These are phyloP conservation scores for Onygenales sp. DNA, from an alignment of 2,329 filamentous ascomycete genomes.

Conservation along the genomic window DNA sequence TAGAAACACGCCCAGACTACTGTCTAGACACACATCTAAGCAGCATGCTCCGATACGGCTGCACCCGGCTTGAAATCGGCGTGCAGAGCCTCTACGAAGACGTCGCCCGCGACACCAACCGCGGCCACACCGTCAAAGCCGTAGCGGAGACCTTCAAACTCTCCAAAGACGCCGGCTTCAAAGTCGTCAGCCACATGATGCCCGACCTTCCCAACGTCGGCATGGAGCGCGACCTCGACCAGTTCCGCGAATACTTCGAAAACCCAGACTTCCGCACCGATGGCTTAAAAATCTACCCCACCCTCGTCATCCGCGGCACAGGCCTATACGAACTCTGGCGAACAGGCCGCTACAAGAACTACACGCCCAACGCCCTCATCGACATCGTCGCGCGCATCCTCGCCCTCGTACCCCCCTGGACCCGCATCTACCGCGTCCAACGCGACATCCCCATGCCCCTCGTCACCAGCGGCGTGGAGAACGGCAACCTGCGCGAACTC, in stretches of 20 bases:
- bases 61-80: constrained; percentile 85
- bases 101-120: constrained; percentile 94
- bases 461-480: constrained; percentile 97
- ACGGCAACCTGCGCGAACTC: constrained; percentile 88
- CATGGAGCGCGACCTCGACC: constrained; percentile 94
- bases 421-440: constrained; percentile 95
- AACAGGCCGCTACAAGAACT: constrained; percentile 95
- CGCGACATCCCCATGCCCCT: constrained; percentile 99
- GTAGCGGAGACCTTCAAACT: constrained; percentile 95
- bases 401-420: constrained; percentile 92
- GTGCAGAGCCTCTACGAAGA: constrained; percentile 97
- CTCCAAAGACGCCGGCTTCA: constrained; percentile 97
- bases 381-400: constrained; percentile 95
- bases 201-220: constrained; percentile 95
- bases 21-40: constrained; percentile 91
- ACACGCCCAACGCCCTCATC: constrained; percentile 92
- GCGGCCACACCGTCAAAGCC: constrained; percentile 88
- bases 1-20: constrained; percentile 94
- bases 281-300: constrained; percentile 95
- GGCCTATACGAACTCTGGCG: constrained; percentile 96
- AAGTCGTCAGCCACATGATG: constrained; percentile 99
- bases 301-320: constrained; percentile 90
- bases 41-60: constrained; percentile 95
- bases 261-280: constrained; percentile 94
- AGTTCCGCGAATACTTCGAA: constrained; percentile 96